Percentiles rank a stretch among this genome's conserved stretches.
phyloP scores from a whole-genome alignment of 2,329 filamentous ascomycete genomes.

The Sclerotinia borealis region DNA sequence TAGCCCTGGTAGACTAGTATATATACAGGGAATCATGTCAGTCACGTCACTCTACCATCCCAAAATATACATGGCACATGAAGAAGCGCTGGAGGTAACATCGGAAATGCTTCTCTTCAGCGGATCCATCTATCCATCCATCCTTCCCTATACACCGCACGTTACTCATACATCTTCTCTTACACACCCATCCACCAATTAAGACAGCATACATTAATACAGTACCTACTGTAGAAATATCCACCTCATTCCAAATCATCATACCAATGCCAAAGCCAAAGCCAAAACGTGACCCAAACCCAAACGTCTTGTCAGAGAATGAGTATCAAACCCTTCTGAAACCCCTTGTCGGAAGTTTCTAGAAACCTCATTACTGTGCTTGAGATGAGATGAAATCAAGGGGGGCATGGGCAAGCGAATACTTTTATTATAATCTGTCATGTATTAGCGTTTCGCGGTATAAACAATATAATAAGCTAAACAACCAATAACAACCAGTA shows the following conservation, averaged over 20 bases:
- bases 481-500: background rate
- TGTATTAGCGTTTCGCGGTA: too few relatives aligned
- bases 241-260: background rate
- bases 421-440: background rate
- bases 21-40: background rate
- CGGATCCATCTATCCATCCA: too few relatives aligned
- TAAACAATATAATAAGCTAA: too few relatives aligned
- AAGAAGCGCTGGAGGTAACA: background rate
- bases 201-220: too few relatives aligned
- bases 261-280: background rate
- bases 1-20: background rate
- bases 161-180: background rate
- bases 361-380: background rate
- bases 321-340: slow-evolving; percentile 6
- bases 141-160: background rate
- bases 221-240: too few relatives aligned
- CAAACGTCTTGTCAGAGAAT: background rate
- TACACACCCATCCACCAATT: background rate
- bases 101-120: background rate
- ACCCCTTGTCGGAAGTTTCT: background rate
- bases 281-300: background rate
- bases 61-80: slow-evolving; percentile 1
- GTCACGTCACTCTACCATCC: background rate
- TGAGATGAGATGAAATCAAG: slow-evolving; percentile 5
- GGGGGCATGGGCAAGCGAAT: slow-evolving; percentile 2